Conservation (phyloP, 2,329 filamentous ascomycete genomes). For the Hypoxylon sp. region DNA sequence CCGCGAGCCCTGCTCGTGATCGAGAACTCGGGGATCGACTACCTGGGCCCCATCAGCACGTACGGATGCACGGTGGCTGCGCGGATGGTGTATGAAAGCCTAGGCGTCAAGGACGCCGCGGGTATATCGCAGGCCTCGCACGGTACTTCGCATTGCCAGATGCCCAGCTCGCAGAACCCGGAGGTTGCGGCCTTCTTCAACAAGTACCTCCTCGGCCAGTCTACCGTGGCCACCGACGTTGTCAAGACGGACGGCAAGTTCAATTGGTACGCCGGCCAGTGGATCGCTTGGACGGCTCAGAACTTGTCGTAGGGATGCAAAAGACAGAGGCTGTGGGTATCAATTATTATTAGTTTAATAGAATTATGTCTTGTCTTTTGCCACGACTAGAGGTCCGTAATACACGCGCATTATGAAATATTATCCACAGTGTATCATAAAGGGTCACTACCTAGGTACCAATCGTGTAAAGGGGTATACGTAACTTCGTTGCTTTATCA, state of each 20-base stretch:
- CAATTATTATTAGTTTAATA: slow-evolving; percentile 8
- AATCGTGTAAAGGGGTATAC: slow-evolving; percentile 7
- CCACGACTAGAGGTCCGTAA: neutral
- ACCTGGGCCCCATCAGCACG: slow-evolving; percentile 62
- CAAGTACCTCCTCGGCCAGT: slow-evolving; percentile 35
- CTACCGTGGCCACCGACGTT: slow-evolving; percentile 25
- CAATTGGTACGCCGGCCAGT: slow-evolving; percentile 28
- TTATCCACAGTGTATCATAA: neutral
- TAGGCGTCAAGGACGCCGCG: slow-evolving; percentile 47
- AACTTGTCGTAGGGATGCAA: slow-evolving; percentile 4
- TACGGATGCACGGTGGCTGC: slow-evolving; percentile 58
- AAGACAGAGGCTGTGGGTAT: neutral
- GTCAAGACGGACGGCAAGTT: slow-evolving; percentile 40
- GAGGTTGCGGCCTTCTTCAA: slow-evolving; percentile 41
- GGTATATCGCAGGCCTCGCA: slow-evolving; percentile 39
- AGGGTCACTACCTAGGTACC: neutral
- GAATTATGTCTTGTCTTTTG: neutral
- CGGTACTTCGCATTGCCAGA: slow-evolving; percentile 31
- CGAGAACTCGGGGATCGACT: slow-evolving; percentile 64
- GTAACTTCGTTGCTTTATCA: slow-evolving; percentile 9
- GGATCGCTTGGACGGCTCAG: slow-evolving; percentile 33
- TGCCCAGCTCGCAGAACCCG: slow-evolving; percentile 35
- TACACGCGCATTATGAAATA: neutral
- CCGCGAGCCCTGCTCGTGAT: slow-evolving; percentile 64
- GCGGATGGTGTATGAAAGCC: slow-evolving; percentile 49